Base-by-base conservation (phyloP, 176 grass and related monocot species). In the Poa pratensis region DNA sequence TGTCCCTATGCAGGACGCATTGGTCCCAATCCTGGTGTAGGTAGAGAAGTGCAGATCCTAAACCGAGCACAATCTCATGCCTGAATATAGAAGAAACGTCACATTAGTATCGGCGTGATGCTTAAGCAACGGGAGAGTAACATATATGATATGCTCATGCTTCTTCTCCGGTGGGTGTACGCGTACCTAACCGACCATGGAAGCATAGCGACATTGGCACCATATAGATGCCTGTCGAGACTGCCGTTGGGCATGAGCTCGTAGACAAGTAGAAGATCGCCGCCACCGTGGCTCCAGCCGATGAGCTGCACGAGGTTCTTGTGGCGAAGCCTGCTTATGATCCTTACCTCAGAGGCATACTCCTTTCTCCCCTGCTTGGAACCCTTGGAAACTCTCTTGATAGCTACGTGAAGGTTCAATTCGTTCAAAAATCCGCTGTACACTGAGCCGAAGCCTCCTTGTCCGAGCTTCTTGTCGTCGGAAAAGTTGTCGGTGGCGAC, bases 231-330 rank as follows among this genome's bases (percentile, higher is more conserved):
- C 0, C 10, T 61, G 17, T 92, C 90, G 34, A 91, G 86, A 70
- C 88, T 90, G 17, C 85, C 88, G 28, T 93, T 90, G 37, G 81
- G 77, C 61, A 90, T 85, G 64, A 73, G 82, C 60, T 87, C 87
- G 28, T 87, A 90, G 15, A 87, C 87, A 1, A 90, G 66, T 7
- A 79, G 20, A 75, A 87, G 20, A 9, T 77, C 69, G 16, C 51
- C 8, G 37, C 59, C 43, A 4, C 79, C 74, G 1, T 89, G 86
- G 75, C 82, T 81, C 77, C 79, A 86, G 5, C 89, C 92, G 0
- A 88, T 60, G 32, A 94, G 69, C 11, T 84, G 82, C 14, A 90
- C 90, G 2, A 91, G 82, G 14, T 90, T 86, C 0, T 94, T 54
- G 52, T 54, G 52, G 0, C 52, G 52, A 15, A 54, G 52, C 52